Evolutionary conservation across 768 basidiomycete genomes (phyloP), one percentile per base, ranked within the genome.

Genomic region (Krasilnikovozyma curviuscula): DNA sequence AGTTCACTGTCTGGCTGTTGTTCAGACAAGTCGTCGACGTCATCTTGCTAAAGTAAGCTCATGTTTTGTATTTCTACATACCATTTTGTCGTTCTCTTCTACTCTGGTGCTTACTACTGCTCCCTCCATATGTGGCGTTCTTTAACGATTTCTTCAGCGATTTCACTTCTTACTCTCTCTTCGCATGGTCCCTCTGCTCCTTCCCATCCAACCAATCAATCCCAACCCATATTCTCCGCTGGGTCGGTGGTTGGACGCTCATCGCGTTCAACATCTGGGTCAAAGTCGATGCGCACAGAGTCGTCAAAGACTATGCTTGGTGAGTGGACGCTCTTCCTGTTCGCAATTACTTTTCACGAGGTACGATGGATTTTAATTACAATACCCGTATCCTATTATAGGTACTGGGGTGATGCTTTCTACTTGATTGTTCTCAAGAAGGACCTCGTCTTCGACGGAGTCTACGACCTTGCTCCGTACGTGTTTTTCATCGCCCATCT

Each of bases 291-390:
- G 93, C 93, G 0, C 93, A 98, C 63, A 74, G 85, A 46, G 85
- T 97, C 41, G 88, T 97, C 52, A 97, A 93, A 58, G 91, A 95
- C 59, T 95, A 91, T 56, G 89, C 88, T 14, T 95, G 86, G 88
- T 95, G 88, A 63, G 86, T 85, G 85, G 88, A 59, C 28, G 10
- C 24, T 27, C 40, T 27, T 23, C 8, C 12, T 37, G 18, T 5
- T 23, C 35, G 18, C 10, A 18, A 10, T 37, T 12, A n/a, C 35
- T 37, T 37, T 23, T 37, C 18, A 18, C n/a, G n/a, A n/a, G n/a
- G n/a, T n/a, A n/a, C n/a, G n/a, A n/a, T n/a, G n/a, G n/a, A n/a
- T n/a, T n/a, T n/a, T n/a, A n/a, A n/a, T n/a, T n/a, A n/a, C n/a
- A n/a, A n/a, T n/a, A n/a, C n/a, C n/a, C n/a, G n/a, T n/a, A n/a